These are phyloP conservation scores for Moesziomyces parantarcticus DNA, from an alignment of 1,284 basidiomycete genomes.

Conservation along the genomic window DNA sequence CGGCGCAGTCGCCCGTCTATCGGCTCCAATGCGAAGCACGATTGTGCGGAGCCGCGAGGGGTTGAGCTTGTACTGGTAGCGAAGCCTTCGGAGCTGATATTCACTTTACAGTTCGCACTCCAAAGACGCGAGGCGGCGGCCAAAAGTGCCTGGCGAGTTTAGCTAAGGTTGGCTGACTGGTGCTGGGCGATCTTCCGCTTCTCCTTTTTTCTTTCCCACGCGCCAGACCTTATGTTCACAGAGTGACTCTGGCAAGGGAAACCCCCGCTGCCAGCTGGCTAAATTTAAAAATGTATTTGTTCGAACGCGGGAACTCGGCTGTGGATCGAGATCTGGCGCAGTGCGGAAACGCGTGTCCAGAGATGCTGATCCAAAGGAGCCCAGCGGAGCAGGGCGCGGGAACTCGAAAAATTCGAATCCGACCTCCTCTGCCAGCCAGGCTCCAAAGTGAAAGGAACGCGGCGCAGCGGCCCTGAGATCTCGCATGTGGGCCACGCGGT, in stretches of 20 bases:
- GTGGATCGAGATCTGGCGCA: not conserved
- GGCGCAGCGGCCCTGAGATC: not conserved
- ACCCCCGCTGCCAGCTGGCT: no score
- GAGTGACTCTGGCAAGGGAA: no score
- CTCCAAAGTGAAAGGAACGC: not conserved
- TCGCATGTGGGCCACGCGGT: not conserved
- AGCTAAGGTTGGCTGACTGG: not conserved
- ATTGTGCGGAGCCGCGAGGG: not conserved
- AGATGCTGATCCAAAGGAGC: not conserved
- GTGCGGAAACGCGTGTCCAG: no score
- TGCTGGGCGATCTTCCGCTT: not conserved
- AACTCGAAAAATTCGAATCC: not conserved
- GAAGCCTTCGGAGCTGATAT: no score
- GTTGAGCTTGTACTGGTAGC: not conserved
- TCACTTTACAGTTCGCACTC: no score
- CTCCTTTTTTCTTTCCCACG: slow-evolving; percentile 6
- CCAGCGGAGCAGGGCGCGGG: not conserved
- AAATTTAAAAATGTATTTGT: no score
- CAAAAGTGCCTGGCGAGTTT: not conserved
- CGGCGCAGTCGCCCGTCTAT: not conserved
- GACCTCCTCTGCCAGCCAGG: not conserved
- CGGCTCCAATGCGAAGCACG: not conserved
- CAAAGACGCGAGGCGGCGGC: no score
- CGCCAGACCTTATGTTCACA: slow-evolving; percentile 9
- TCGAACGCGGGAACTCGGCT: not conserved